phyloP scores from a whole-genome alignment of 2,329 filamentous ascomycete species.

The Leptographium flavum region DNA sequence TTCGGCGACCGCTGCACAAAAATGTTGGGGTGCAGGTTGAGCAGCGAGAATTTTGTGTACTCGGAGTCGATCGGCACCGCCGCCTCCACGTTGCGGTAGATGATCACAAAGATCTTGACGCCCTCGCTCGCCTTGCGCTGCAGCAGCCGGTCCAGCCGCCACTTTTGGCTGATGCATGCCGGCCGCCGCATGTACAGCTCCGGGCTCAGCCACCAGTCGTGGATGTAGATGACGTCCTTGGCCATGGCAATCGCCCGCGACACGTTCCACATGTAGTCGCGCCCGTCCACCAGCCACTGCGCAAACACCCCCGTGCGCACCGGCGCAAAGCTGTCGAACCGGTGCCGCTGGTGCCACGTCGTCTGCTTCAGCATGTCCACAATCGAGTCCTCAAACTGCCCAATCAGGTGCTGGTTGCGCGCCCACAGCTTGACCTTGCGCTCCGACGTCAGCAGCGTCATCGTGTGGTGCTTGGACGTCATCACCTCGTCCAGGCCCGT shows the following conservation, averaged over 20 bases:
- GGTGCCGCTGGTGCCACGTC: slow-evolving; percentile 67
- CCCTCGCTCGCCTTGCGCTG: slow-evolving; percentile 88
- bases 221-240: slow-evolving; percentile 94
- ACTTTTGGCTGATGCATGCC: slow-evolving; percentile 92
- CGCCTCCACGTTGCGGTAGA: slow-evolving; percentile 95
- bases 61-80: slow-evolving; percentile 96
- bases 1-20: slow-evolving; percentile 94
- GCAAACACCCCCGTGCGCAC: slow-evolving; percentile 77
- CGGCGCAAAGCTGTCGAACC: slow-evolving; percentile 88
- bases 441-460: slow-evolving; percentile 84
- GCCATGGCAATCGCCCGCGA: slow-evolving; percentile 94
- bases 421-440: slow-evolving; percentile 83
- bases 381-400: slow-evolving; percentile 90
- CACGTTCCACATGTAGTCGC: slow-evolving; percentile 99
- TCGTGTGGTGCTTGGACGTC: slow-evolving; percentile 55
- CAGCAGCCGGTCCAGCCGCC: slow-evolving; percentile 86
- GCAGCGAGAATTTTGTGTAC: slow-evolving; percentile 90
- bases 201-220: slow-evolving; percentile 94
- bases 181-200: slow-evolving; percentile 91
- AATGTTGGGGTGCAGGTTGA: slow-evolving; percentile 91
- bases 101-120: slow-evolving; percentile 93
- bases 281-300: slow-evolving; percentile 91
- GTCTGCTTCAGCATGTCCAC: slow-evolving; percentile 72
- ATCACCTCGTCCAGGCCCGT: slow-evolving; percentile 28
- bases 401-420: slow-evolving; percentile 74